A percentile compares a stretch with the other conserved stretches of the same genome.
Evolutionary conservation across 2,329 filamentous ascomycete genomes (phyloP).

Genomic region (Fusarium papillatum): DNA sequence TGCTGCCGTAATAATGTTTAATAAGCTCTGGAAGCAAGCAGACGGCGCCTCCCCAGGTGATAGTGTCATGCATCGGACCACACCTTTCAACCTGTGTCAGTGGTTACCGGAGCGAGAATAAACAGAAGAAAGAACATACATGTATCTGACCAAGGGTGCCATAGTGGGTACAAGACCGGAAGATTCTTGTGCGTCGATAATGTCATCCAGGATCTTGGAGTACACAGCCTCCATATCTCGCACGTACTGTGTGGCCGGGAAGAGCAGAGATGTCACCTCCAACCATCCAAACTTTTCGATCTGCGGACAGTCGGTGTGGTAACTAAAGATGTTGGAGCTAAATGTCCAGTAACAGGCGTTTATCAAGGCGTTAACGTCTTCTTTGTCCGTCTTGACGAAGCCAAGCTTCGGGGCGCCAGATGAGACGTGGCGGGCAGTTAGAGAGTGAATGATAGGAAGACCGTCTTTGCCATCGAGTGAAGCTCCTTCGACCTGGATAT

Average conservation of each 20-base stretch:
- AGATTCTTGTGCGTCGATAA: slow-evolving; percentile 59
- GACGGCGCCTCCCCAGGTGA: slow-evolving; percentile 57
- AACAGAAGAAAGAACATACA: slow-evolving; percentile 37
- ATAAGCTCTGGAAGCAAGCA: slow-evolving; percentile 53
- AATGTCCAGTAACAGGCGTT: slow-evolving; percentile 61
- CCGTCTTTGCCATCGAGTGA: slow-evolving; percentile 40
- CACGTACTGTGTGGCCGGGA: slow-evolving; percentile 59
- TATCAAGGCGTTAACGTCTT: slow-evolving; percentile 56
- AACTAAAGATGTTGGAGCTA: slow-evolving; percentile 57
- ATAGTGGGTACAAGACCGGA: slow-evolving; percentile 60
- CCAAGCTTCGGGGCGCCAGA: slow-evolving; percentile 53
- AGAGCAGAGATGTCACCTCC: slow-evolving; percentile 60
- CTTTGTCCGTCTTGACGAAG: slow-evolving; percentile 53
- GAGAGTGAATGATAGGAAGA: slow-evolving; percentile 50
- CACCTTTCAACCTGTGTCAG: slow-evolving; percentile 46
- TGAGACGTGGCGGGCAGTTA: slow-evolving; percentile 54
- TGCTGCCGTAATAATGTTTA: slow-evolving; percentile 55
- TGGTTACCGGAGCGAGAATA: not conserved
- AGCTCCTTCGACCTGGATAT: slow-evolving; percentile 56
- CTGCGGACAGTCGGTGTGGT: slow-evolving; percentile 62
- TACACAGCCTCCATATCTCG: slow-evolving; percentile 61
- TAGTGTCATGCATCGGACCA: slow-evolving; percentile 61
- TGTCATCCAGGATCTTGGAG: slow-evolving; percentile 61
- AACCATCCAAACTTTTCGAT: slow-evolving; percentile 64
- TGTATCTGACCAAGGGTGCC: slow-evolving; percentile 61